These are phyloP conservation scores for Narthecium ossifragum DNA, from an alignment of 106 monocot species.

Conservation along the genomic window DNA sequence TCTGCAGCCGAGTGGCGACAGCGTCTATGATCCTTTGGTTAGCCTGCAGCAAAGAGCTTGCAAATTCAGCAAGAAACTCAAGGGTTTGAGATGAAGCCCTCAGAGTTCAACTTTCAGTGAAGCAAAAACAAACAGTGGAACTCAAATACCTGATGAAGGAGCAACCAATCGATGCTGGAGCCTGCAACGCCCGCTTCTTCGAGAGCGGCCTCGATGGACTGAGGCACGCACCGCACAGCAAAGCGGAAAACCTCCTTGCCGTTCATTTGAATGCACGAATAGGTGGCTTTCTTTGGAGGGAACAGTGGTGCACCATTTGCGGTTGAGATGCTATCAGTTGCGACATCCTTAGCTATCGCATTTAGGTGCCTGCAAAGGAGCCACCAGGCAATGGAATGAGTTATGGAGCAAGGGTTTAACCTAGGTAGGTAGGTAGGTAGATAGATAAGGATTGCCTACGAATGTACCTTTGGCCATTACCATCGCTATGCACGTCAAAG, in stretches of 20 bases:
- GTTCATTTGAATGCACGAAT: constrained; percentile 88
- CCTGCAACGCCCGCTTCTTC: constrained; percentile 54
- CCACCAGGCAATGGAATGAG: neutral
- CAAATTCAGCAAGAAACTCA: too few relatives aligned
- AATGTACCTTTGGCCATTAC: constrained; percentile 82
- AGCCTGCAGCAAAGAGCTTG: constrained; percentile 34
- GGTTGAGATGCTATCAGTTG: constrained; percentile 19
- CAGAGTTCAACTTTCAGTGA: too few relatives aligned
- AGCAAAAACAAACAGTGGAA: too few relatives aligned
- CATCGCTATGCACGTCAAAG: constrained; percentile 85
- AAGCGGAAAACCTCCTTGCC: constrained; percentile 99
- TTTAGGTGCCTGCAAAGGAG: constrained; percentile 58
- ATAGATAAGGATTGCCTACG: too few relatives aligned
- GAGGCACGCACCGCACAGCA: constrained; percentile 78
- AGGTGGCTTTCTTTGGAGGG: constrained; percentile 57
- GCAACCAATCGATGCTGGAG: constrained; percentile 79
- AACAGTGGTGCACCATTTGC: constrained; percentile 53
- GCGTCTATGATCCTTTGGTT: constrained; percentile 91
- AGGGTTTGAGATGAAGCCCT: too few relatives aligned
- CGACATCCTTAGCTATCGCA: constrained; percentile 21
- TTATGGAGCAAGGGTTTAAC: too few relatives aligned
- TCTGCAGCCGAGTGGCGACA: constrained; percentile 66
- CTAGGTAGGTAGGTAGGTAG: too few relatives aligned
- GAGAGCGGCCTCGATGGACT: constrained; percentile 54
- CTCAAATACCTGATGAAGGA: constrained; percentile 78